phyloP scores from a whole-genome alignment of 768 basidiomycete species.

The Collybia sordida region DNA sequence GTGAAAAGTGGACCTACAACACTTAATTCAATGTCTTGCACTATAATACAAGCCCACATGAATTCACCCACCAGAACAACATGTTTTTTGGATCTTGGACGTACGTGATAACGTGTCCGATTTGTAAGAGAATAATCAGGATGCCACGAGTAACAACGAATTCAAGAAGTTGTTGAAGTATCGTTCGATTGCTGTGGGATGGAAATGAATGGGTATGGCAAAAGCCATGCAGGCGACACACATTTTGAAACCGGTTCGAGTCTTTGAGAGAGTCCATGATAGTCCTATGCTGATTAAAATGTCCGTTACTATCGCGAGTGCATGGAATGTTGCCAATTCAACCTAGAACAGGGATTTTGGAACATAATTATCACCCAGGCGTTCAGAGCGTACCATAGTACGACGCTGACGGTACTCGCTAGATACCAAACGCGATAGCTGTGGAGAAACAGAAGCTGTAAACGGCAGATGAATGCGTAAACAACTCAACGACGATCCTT shows the following conservation, averaged over 20 bases:
- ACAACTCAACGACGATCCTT: too few relatives aligned
- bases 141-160: conserved; percentile 10
- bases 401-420: neutral
- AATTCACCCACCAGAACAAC: too few relatives aligned
- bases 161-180: conserved; percentile 7
- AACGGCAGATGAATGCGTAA: neutral
- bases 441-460: neutral
- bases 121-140: conserved; percentile 3
- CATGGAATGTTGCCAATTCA: neutral
- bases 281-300: conserved; percentile 2
- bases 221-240: too few relatives aligned
- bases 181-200: neutral
- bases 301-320: neutral
- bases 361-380: neutral
- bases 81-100: neutral
- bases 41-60: too few relatives aligned
- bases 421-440: neutral
- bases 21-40: too few relatives aligned
- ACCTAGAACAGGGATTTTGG: neutral
- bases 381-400: neutral
- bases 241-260: neutral
- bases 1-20: too few relatives aligned
- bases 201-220: too few relatives aligned
- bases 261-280: neutral
- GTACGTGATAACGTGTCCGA: conserved; percentile 12